phyloP scores from a whole-genome alignment of 1,139 yeast genomes.

The Debaryomyces fabryi region DNA sequence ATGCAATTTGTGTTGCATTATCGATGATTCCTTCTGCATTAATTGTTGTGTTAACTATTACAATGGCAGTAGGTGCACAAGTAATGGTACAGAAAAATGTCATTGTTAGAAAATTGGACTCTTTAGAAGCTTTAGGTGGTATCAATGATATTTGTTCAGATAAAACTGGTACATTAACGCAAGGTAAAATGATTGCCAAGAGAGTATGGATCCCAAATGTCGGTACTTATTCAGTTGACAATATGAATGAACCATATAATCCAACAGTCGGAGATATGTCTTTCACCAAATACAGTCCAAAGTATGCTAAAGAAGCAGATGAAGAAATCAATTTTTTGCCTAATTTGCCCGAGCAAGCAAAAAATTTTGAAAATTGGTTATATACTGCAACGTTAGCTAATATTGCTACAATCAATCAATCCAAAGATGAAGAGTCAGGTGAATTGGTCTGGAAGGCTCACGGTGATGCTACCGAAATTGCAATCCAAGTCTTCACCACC shows the following conservation, averaged over 20 bases:
- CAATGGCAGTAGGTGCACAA: constrained; percentile 86
- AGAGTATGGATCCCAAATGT: constrained; percentile 76
- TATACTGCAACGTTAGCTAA: constrained; percentile 71
- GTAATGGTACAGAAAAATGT: constrained; percentile 74
- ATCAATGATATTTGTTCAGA: constrained; percentile 83
- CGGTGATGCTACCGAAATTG: constrained; percentile 87
- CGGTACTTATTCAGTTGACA: constrained; percentile 65
- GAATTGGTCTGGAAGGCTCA: constrained; percentile 65
- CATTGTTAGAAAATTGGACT: constrained; percentile 75
- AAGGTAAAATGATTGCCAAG: constrained; percentile 76
- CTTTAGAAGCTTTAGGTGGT: constrained; percentile 79
- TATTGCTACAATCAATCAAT: constrained; percentile 60
- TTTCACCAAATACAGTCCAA: constrained; percentile 46
- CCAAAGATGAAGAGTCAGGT: constrained; percentile 40
- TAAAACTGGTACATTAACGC: constrained; percentile 81
- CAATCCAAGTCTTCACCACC: constrained; percentile 71
- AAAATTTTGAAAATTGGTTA: constrained; percentile 50
- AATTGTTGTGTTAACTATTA: constrained; percentile 78
- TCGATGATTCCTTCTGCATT: constrained; percentile 85
- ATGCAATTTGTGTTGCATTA: constrained; percentile 80
- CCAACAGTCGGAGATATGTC: constrained; percentile 66
- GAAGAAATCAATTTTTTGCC: constrained; percentile 38
- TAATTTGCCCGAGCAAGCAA: constrained; percentile 28
- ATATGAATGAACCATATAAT: constrained; percentile 70
- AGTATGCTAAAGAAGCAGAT: constrained; percentile 37